Evolutionary conservation across 257 asterid species (phyloP), one percentile per base, ranked within the genome.

Genomic region (Ocimum tenuiflorum): DNA sequence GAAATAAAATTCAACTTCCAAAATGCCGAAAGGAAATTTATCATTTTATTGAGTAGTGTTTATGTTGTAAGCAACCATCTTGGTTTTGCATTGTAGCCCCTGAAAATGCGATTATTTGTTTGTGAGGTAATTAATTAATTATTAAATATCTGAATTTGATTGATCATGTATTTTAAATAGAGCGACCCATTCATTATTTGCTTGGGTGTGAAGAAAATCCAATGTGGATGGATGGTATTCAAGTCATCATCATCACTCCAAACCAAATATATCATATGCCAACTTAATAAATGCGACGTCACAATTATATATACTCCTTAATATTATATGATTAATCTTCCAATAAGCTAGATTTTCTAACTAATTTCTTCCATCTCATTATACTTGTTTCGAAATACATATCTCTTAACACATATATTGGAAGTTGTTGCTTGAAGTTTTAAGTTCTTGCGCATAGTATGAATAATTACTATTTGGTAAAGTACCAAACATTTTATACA

Each of bases 131-230:
- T 24, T 24, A 41, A 10, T 12, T 11, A 10, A 11, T 2, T 13
- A 1, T 23, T 13, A 3, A 41, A 10, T 42, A 60, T 38, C 19
- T 36, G 35, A 22, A 59, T 38, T n/a, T n/a, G n/a, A 19, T 19
- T 59, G 0, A 9, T 5, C 7, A 39, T 11, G 52, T 8, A 60
- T 60, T 59, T 59, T 19, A 60, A 3, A 38, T 12, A 60, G 22
- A 60, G 52, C 38, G 22, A 19, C 35, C 36, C n/a, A 48, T 39
- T 36, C 62, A 27, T 54, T 10, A 55, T 63, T 63, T 69, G 69
- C 80, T 64, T 69, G 60, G 69, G 36, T 75, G 24, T 11, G 27
- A 69, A 70, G 75, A 56, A 63, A 69, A 42, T 70, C 35, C 42
- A 15, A n/a, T 17, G 27, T 3, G 59, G 3, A 3, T 17, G 66